A percentile compares a stretch with the other conserved stretches of the same genome.
Conservation (phyloP, 768 basidiomycete genomes). For the Calocybe indica region DNA sequence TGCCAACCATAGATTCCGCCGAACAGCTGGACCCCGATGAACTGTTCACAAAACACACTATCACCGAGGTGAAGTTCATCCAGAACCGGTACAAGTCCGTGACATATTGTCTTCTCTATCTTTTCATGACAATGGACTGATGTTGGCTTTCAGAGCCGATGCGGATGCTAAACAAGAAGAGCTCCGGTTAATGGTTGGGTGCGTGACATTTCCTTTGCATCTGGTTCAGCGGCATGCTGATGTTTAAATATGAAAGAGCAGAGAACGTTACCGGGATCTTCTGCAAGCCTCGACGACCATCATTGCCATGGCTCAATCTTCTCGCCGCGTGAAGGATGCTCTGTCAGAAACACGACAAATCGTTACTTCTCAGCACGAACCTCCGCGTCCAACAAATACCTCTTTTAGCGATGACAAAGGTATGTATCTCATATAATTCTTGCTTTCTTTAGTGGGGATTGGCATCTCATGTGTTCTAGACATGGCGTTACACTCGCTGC, state of each 20-base stretch:
- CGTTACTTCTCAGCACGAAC: constrained; percentile 42
- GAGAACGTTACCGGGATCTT: constrained; percentile 86
- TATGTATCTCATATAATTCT: constrained; percentile 15
- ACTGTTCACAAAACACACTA: constrained; percentile 64
- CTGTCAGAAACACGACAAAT: constrained; percentile 56
- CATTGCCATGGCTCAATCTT: constrained; percentile 66
- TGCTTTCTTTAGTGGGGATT: neutral
- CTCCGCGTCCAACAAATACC: constrained; percentile 35
- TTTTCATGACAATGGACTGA: constrained; percentile 4
- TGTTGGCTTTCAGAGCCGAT: constrained; percentile 45
- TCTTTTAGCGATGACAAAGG: constrained; percentile 35
- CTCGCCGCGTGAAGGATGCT: constrained; percentile 55
- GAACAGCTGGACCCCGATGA: constrained; percentile 59
- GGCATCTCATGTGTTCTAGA: constrained; percentile 33
- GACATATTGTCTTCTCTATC: neutral
- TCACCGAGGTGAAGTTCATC: constrained; percentile 61
- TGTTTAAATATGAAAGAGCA: constrained; percentile 50
- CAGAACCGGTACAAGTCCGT: constrained; percentile 65
- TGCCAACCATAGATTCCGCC: constrained; percentile 12
- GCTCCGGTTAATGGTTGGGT: constrained; percentile 89
- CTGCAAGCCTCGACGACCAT: constrained; percentile 84
- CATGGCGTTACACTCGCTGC: constrained; percentile 59
- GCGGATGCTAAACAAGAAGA: constrained; percentile 87
- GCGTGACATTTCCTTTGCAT: constrained; percentile 30
- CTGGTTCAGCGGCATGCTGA: constrained; percentile 9